These are phyloP conservation scores for Candida cerambycidarum DNA, from an alignment of 805 yeast species.

Conservation along the genomic window DNA sequence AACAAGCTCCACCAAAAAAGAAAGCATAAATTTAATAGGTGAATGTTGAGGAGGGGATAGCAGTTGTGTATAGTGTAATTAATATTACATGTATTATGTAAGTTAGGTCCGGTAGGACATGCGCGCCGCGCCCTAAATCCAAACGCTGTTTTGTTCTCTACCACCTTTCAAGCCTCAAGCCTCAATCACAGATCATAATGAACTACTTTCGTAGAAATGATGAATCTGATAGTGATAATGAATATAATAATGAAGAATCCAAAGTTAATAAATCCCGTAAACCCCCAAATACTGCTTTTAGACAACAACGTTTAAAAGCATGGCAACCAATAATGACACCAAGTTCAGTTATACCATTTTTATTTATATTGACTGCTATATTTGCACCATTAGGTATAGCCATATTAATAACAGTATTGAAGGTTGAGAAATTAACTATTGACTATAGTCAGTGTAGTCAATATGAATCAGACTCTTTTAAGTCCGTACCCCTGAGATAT, in stretches of 20 bases:
- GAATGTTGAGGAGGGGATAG: background rate
- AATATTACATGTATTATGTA: background rate
- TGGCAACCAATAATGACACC: constrained; percentile 92
- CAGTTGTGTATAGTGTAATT: background rate
- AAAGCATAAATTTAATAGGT: constrained; percentile 2
- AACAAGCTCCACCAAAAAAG: constrained; percentile 17
- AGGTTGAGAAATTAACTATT: constrained; percentile 71
- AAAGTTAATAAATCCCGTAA: constrained; percentile 35
- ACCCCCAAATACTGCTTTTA: constrained; percentile 68
- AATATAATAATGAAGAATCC: constrained; percentile 19
- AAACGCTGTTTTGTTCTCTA: too few species aligned
- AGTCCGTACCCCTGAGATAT: constrained; percentile 59
- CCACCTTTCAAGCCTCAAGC: too few species aligned
- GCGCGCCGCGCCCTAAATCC: too few species aligned
- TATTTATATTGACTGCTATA: constrained; percentile 69
- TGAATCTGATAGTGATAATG: constrained; percentile 21
- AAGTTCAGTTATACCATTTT: constrained; percentile 81
- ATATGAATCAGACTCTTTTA: constrained; percentile 45
- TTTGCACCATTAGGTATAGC: constrained; percentile 93
- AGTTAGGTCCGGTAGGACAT: too few species aligned
- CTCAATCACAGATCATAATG: too few species aligned
- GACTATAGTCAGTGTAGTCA: constrained; percentile 72
- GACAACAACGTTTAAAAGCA: constrained; percentile 70
- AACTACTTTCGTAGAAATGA: constrained; percentile 35
- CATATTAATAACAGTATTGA: constrained; percentile 70